Evolutionary conservation across 768 basidiomycete genomes (phyloP).

Genomic region (Phlebiopsis gigantea): DNA sequence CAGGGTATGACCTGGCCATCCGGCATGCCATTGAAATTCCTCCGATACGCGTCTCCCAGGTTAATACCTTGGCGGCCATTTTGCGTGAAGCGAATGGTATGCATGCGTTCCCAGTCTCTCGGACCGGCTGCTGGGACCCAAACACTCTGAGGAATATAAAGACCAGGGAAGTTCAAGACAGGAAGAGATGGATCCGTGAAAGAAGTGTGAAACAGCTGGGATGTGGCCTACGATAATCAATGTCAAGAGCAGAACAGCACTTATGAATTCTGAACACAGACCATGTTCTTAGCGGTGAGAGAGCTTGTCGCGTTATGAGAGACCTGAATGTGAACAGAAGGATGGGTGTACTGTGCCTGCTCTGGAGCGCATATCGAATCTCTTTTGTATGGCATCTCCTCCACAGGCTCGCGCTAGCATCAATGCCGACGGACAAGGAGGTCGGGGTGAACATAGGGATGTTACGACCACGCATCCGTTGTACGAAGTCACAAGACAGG

Average conservation of each 20-base stretch:
- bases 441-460: not conserved
- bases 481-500: not conserved
- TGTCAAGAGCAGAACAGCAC: not conserved
- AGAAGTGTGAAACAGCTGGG: not conserved
- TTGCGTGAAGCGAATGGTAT: not conserved
- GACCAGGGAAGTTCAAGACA: not conserved
- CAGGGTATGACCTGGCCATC: not conserved
- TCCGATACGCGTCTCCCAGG: not conserved
- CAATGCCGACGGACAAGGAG: not conserved
- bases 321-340: not conserved
- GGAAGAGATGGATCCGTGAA: not conserved
- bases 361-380: not conserved
- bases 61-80: not conserved
- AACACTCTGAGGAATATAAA: not conserved
- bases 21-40: not conserved
- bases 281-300: too few species aligned
- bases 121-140: not conserved
- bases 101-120: not conserved
- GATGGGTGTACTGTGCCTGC: not conserved
- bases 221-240: not conserved
- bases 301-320: too few species aligned
- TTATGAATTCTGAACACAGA: too few species aligned
- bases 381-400: not conserved
- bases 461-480: not conserved
- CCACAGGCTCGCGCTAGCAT: not conserved